Conservation (phyloP, 2,329 filamentous ascomycete species). For the Alternaria infectoria region DNA sequence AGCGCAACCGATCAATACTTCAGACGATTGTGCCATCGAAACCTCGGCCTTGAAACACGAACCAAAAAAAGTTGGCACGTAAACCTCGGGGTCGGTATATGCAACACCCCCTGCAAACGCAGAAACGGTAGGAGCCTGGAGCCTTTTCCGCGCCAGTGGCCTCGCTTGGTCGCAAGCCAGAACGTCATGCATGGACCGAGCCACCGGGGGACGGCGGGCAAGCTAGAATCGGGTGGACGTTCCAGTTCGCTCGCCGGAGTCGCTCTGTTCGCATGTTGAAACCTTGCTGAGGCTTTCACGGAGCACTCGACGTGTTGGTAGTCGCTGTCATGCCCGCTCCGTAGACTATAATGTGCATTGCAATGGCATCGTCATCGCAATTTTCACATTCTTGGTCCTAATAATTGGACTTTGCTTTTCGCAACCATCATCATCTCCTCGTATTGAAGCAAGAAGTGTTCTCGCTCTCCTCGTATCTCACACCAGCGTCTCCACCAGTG, state of each 20-base stretch:
- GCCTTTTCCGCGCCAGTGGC: neutral
- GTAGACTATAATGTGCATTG: neutral
- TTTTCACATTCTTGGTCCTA: neutral
- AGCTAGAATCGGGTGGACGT: no score
- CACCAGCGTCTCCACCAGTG: no score
- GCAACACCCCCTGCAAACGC: neutral
- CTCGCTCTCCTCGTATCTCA: neutral
- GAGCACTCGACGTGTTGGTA: neutral
- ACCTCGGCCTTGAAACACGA: neutral
- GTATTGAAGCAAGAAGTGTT: neutral
- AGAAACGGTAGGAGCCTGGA: neutral
- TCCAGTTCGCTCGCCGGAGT: no score
- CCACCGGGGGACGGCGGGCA: no score
- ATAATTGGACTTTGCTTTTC: no score
- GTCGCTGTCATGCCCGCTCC: neutral
- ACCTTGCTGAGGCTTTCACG: neutral
- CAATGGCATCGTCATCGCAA: neutral
- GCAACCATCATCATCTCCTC: no score
- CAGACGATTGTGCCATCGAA: neutral
- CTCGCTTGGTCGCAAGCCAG: neutral
- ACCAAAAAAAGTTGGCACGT: constrained; percentile 13
- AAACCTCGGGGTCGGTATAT: constrained; percentile 12
- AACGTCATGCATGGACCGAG: constrained; percentile 22
- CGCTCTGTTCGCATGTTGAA: neutral
- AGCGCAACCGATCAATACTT: neutral